Evolutionary conservation across 768 basidiomycete genomes (phyloP).

Genomic region (Suillus variegatus): DNA sequence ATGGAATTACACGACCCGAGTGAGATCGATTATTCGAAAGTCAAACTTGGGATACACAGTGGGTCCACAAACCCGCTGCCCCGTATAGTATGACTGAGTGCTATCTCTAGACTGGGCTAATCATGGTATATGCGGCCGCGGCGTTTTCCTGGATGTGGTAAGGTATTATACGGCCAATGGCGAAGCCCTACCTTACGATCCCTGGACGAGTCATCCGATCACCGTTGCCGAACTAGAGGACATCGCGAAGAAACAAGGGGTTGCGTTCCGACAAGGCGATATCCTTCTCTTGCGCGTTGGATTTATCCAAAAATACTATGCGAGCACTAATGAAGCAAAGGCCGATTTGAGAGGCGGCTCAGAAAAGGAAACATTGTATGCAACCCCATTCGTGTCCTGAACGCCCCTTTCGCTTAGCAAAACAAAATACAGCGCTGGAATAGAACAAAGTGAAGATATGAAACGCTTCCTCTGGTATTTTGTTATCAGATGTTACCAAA

Average conservation of each 20-base stretch:
- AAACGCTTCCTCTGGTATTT: slow-evolving; percentile 70
- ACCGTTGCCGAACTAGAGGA: slow-evolving; percentile 56
- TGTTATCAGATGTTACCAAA: not conserved
- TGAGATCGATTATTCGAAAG: slow-evolving; percentile 45
- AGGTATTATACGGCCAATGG: slow-evolving; percentile 45
- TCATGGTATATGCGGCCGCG: slow-evolving; percentile 70
- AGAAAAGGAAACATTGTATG: slow-evolving; percentile 53
- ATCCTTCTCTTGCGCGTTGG: slow-evolving; percentile 62
- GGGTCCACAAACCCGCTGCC: slow-evolving; percentile 23
- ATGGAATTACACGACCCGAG: slow-evolving; percentile 50
- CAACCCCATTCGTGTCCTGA: slow-evolving; percentile 7
- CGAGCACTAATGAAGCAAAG: slow-evolving; percentile 43
- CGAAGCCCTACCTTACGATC: slow-evolving; percentile 56
- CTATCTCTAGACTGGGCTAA: slow-evolving; percentile 59
- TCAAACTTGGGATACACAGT: slow-evolving; percentile 71
- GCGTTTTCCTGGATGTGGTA: slow-evolving; percentile 67
- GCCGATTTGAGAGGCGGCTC: slow-evolving; percentile 39
- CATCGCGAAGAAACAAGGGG: slow-evolving; percentile 59
- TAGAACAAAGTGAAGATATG: slow-evolving; percentile 70
- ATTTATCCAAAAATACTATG: slow-evolving; percentile 59
- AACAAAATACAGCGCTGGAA: slow-evolving; percentile 50
- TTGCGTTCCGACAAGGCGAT: slow-evolving; percentile 59
- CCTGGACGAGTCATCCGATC: slow-evolving; percentile 58
- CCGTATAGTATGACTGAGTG: not conserved
- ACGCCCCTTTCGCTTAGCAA: not conserved